Evolutionary conservation across 2,329 filamentous ascomycete genomes (phyloP).

Genomic region (Xylariomycetidae sp.): DNA sequence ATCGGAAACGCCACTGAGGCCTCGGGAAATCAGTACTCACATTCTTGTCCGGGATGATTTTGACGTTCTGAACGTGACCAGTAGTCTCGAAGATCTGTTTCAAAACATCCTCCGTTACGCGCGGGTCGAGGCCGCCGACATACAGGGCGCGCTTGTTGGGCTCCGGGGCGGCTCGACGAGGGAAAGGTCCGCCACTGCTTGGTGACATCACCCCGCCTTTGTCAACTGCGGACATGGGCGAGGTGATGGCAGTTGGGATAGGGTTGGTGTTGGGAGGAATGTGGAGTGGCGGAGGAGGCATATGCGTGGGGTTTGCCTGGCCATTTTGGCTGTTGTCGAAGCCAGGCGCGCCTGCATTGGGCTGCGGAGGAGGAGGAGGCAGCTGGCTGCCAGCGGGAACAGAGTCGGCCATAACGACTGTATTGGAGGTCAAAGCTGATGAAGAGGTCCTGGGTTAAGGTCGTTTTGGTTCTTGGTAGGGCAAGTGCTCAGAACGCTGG

Average conservation of each 20-base stretch:
- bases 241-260: slow-evolving; percentile 87
- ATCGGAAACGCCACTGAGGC: background rate
- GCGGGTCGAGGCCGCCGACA: slow-evolving; percentile 87
- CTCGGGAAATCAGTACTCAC: slow-evolving; percentile 50
- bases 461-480: too few relatives aligned
- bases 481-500: too few relatives aligned
- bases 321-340: slow-evolving; percentile 71
- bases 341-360: slow-evolving; percentile 65
- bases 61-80: slow-evolving; percentile 95
- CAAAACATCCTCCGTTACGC: slow-evolving; percentile 92
- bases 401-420: slow-evolving; percentile 68
- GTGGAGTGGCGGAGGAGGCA: slow-evolving; percentile 85
- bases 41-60: slow-evolving; percentile 99
- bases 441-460: too few relatives aligned
- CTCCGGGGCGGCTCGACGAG: slow-evolving; percentile 88
- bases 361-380: slow-evolving; percentile 63
- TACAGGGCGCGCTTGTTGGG: slow-evolving; percentile 98
- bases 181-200: slow-evolving; percentile 71
- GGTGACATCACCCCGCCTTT: slow-evolving; percentile 73
- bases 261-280: slow-evolving; percentile 96
- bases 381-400: slow-evolving; percentile 59
- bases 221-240: slow-evolving; percentile 64
- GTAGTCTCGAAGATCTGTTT: slow-evolving; percentile 99
- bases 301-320: slow-evolving; percentile 65
- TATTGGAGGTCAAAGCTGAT: too few relatives aligned